phyloP scores from a whole-genome alignment of 805 yeast genomes.

The Candida ovalis region DNA sequence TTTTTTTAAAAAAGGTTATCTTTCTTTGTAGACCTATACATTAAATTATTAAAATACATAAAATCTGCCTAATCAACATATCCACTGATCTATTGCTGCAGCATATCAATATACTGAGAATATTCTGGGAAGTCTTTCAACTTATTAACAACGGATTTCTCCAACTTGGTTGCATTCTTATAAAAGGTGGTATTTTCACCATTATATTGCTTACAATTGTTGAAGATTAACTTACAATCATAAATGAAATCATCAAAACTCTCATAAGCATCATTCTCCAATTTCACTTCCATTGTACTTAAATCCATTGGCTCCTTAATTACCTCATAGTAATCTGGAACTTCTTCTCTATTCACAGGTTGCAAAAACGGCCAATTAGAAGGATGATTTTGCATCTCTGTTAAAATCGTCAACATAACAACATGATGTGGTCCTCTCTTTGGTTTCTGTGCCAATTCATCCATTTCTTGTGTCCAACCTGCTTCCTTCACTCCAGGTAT shows the following conservation, averaged over 20 bases:
- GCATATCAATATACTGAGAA: constrained; percentile 67
- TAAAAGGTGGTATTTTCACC: constrained; percentile 92
- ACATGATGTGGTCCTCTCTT: constrained; percentile 93
- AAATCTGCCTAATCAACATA: background rate
- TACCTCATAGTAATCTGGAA: constrained; percentile 92
- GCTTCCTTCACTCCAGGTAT: constrained; percentile 92
- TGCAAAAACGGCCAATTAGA: constrained; percentile 97
- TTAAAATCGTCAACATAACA: constrained; percentile 81
- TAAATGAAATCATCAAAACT: constrained; percentile 87
- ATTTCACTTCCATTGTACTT: constrained; percentile 89
- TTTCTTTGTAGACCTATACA: background rate
- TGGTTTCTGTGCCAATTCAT: constrained; percentile 90
- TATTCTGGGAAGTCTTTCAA: constrained; percentile 91
- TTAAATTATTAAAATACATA: background rate
- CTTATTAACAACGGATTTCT: constrained; percentile 79
- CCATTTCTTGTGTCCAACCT: constrained; percentile 99
- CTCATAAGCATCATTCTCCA: constrained; percentile 88
- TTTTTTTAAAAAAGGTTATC: background rate
- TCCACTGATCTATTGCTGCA: constrained; percentile 14
- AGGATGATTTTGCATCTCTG: constrained; percentile 90
- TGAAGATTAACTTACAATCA: constrained; percentile 81
- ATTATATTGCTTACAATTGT: constrained; percentile 89
- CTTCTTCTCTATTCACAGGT: constrained; percentile 92
- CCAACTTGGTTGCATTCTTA: constrained; percentile 91
- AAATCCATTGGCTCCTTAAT: constrained; percentile 98